Evolutionary conservation across 1,284 basidiomycete species (phyloP).

Genomic region (Filobasidium uniguttulatum): DNA sequence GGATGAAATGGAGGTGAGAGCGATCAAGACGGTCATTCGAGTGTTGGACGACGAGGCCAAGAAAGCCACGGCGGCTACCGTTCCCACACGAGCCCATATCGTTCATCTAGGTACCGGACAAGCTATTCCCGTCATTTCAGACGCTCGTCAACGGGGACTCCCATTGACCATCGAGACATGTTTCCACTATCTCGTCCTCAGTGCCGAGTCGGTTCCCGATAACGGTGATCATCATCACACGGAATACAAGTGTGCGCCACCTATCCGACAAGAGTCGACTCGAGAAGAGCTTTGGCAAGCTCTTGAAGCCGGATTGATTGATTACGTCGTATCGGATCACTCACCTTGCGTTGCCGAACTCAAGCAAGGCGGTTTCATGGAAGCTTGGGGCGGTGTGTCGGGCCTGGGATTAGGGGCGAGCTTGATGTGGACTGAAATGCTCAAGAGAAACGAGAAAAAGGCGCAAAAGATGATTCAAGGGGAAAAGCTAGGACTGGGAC

Average conservation of each 20-base stretch:
- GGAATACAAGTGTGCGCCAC: conserved; percentile 76
- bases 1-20: conserved; percentile 55
- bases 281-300: conserved; percentile 64
- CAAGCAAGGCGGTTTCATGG: conserved; percentile 70
- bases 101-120: conserved; percentile 77
- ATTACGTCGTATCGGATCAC: conserved; percentile 85
- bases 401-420: conserved; percentile 75
- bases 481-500: conserved; percentile 44
- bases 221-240: conserved; percentile 26
- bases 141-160: conserved; percentile 48
- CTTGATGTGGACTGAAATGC: conserved; percentile 65
- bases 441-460: conserved; percentile 27
- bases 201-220: conserved; percentile 42
- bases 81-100: conserved; percentile 46
- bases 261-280: conserved; percentile 62
- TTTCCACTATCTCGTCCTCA: conserved; percentile 70
- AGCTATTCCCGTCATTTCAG: conserved; percentile 59
- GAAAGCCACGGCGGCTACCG: background rate
- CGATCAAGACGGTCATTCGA: conserved; percentile 56
- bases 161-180: conserved; percentile 76
- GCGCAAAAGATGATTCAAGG: conserved; percentile 38
- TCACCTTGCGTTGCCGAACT: conserved; percentile 72
- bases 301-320: conserved; percentile 61
- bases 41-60: conserved; percentile 10
- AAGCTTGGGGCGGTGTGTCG: conserved; percentile 84